These are phyloP conservation scores for Comarum palustre DNA, from an alignment of 306 rosid genomes.

Conservation along the genomic window DNA sequence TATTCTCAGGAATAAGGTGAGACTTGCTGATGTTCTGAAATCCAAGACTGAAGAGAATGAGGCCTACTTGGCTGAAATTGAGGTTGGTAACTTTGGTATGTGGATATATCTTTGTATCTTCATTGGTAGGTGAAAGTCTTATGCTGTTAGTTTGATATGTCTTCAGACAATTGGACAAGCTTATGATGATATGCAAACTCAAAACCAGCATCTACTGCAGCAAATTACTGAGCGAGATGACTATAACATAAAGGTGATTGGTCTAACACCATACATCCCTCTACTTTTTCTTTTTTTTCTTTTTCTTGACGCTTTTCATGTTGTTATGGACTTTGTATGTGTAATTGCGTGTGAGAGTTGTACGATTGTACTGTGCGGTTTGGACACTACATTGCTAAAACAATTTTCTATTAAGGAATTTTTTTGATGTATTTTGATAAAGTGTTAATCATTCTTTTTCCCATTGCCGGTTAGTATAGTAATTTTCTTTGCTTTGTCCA, in stretches of 20 bases:
- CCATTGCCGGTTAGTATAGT: neutral
- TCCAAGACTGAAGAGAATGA: conserved; percentile 87
- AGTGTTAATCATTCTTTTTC: neutral
- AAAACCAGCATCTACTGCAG: conserved; percentile 92
- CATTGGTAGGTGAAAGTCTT: conserved; percentile 17
- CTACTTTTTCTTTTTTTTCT: neutral
- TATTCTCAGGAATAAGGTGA: conserved; percentile 56
- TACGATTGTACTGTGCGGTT: neutral
- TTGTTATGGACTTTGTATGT: neutral
- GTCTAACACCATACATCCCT: neutral
- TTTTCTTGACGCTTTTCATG: neutral
- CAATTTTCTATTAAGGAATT: neutral
- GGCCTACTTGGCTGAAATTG: conserved; percentile 93
- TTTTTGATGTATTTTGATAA: neutral
- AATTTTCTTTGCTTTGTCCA: neutral
- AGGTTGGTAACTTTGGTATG: conserved; percentile 47
- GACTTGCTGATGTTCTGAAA: conserved; percentile 54
- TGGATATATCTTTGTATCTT: conserved; percentile 19
- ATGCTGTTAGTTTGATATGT: conserved; percentile 20
- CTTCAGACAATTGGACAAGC: conserved; percentile 93
- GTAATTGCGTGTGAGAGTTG: neutral
- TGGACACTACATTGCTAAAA: neutral
- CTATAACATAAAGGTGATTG: conserved; percentile 86
- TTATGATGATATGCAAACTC: conserved; percentile 95
- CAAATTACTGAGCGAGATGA: conserved; percentile 98